phyloP scores from a whole-genome alignment of 2,329 filamentous ascomycete genomes.

The Pseudogymnoascus sp. region DNA sequence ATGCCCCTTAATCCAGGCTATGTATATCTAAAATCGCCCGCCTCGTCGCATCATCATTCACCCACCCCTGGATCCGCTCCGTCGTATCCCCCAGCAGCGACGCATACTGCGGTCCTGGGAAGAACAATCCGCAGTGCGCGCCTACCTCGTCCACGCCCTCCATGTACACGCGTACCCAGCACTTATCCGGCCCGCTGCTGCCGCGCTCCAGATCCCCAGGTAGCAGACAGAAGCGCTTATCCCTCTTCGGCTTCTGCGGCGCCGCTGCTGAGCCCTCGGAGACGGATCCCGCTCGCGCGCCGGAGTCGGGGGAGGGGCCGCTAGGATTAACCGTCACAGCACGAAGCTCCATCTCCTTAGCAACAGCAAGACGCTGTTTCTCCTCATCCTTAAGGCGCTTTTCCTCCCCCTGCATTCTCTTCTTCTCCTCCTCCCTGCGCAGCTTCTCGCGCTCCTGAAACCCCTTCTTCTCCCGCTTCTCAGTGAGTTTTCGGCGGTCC shows the following conservation, averaged over 20 bases:
- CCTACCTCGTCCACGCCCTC: conserved; percentile 75
- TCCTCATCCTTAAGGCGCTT: conserved; percentile 25
- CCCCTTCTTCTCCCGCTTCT: conserved; percentile 42
- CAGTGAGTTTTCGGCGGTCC: conserved; percentile 53
- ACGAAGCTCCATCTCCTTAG: conserved; percentile 7
- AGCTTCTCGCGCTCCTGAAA: conserved; percentile 34
- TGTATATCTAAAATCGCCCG: conserved; percentile 18
- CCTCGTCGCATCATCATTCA: conserved; percentile 49
- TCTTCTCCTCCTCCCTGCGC: conserved; percentile 26
- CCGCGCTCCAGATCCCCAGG: conserved; percentile 46
- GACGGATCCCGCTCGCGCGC: not conserved
- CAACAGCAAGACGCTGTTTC: conserved; percentile 11
- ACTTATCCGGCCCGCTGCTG: conserved; percentile 53
- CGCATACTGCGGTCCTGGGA: conserved; percentile 66
- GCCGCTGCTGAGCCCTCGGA: not conserved
- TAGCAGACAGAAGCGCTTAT: conserved; percentile 68
- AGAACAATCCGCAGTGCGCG: conserved; percentile 78
- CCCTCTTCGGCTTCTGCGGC: conserved; percentile 25
- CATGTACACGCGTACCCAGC: conserved; percentile 78
- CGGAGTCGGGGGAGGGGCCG: not conserved
- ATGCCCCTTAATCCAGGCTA: not conserved
- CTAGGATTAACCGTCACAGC: not conserved
- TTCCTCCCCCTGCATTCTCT: conserved; percentile 26
- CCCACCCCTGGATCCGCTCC: conserved; percentile 60
- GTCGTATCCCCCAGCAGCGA: conserved; percentile 69